Base-by-base conservation (phyloP, 2,329 filamentous ascomycete genomes). In the Fusarium avenaceum region DNA sequence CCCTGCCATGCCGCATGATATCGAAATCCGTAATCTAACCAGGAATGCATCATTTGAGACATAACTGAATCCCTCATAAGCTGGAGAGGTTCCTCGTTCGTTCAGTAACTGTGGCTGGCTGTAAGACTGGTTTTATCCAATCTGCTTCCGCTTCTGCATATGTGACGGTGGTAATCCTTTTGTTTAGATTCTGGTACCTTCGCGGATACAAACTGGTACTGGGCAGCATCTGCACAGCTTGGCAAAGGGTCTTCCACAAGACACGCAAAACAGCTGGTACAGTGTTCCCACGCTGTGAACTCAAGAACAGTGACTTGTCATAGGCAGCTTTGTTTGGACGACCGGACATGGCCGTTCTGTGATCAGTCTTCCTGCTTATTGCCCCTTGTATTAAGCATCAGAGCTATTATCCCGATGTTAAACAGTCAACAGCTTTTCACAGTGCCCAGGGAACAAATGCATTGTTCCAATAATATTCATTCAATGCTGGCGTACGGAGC, bases 31-130 rank as follows among this genome's bases (percentile, higher is more conserved):
- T 22, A 70, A 59, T 69, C 49, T 70, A 62, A 56, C 55, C 39
- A 63, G 66, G 66, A 67, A 70, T 69, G 62, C 38, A 44, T 13
- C 30, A 39, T 32, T 48, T 67, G 39, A 69, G 57, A 70, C 66
- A 46, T 54, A 6, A 26, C 17, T 40, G 45, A 35, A 33, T 20
- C 38, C 22, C 19, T 15, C 42, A 38, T 11, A n/a, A 40, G 40
- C 28, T 40, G 51, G 14, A 40, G 33, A 33, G 32, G 20, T 35
- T 54, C 38, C 35, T 52, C 45, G 45, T 51, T 20, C 52, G 15
- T n/a, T 30, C 20, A 38, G 8, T 13, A 48, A 44, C 19, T 40
- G 59, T 45, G 17, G 45, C 26, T 28, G 3, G 49, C 26, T 28
- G 3, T 11, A 11, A 33, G 30, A 15, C 30, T 17, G 7, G 9